Conservation (phyloP, 2,329 filamentous ascomycete species). For the Verticillium zaregamsianum region DNA sequence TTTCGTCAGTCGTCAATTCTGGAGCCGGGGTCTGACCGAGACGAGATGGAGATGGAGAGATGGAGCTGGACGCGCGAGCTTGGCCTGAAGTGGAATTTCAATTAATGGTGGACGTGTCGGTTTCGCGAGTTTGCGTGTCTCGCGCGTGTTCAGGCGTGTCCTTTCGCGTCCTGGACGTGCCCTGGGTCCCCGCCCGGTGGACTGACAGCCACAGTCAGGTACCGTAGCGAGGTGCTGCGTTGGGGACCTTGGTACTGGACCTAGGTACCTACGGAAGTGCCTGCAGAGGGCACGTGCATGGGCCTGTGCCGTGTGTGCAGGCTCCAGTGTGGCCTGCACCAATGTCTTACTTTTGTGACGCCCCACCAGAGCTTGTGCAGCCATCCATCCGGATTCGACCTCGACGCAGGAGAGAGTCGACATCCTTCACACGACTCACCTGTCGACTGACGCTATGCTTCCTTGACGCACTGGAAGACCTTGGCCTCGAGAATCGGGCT, state of each 20-base stretch:
- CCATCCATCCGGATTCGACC: neutral
- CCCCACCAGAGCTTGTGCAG: neutral
- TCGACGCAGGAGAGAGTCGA: too few relatives aligned
- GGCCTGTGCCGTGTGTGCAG: too few relatives aligned
- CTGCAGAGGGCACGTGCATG: neutral
- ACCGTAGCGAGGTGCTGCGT: too few relatives aligned
- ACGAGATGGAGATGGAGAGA: neutral
- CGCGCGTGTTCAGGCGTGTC: neutral
- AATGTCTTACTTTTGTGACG: neutral
- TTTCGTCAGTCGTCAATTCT: neutral
- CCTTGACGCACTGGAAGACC: too few relatives aligned
- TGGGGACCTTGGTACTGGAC: neutral
- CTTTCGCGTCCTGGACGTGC: neutral
- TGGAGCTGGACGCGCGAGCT: neutral
- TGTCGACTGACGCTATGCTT: neutral
- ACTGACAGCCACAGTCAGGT: too few relatives aligned
- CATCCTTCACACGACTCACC: neutral
- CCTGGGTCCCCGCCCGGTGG: neutral
- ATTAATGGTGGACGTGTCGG: conserved; percentile 32
- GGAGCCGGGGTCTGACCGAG: neutral
- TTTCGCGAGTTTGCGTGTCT: conserved; percentile 38
- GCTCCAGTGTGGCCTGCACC: neutral
- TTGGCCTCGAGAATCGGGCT: neutral
- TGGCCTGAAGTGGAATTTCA: conserved; percentile 12
- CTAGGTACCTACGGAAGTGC: neutral